A percentile compares a stretch with the other conserved stretches of the same genome.
Evolutionary conservation across 1,139 yeast species (phyloP).

Genomic region (Protomyces arabidopsidicola): DNA sequence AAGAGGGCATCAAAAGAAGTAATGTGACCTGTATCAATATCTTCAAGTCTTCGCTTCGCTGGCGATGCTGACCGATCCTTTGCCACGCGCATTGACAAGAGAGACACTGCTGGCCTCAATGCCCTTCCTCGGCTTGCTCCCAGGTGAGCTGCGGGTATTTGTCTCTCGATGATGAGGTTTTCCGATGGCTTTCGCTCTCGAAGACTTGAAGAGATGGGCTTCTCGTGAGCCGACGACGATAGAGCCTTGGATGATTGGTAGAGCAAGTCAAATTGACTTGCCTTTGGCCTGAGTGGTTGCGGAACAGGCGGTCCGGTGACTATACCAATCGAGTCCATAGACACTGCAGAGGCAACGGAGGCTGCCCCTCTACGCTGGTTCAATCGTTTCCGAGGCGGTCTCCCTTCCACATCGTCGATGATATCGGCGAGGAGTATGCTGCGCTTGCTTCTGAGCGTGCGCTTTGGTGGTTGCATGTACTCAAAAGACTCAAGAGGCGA

Average conservation of each 20-base stretch:
- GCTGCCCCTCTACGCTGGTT: background rate
- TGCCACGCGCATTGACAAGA: background rate
- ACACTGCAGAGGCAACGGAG: background rate
- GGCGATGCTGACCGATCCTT: background rate
- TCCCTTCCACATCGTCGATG: conserved; percentile 14
- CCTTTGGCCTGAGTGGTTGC: background rate
- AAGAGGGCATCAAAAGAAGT: conserved; percentile 14
- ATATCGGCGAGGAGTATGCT: conserved; percentile 17
- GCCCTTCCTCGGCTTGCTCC: background rate
- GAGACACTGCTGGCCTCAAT: background rate
- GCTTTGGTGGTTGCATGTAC: background rate
- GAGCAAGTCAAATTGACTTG: conserved; percentile 5
- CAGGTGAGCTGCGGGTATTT: background rate
- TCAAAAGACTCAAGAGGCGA: background rate
- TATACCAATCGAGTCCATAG: background rate
- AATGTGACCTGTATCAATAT: conserved; percentile 5
- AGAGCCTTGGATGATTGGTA: background rate
- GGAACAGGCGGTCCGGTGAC: background rate
- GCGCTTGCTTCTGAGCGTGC: conserved; percentile 1
- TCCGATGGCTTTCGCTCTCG: background rate
- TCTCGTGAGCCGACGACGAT: background rate
- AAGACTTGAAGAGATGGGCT: too few relatives aligned
- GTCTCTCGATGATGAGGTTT: background rate
- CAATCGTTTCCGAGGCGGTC: conserved; percentile 5
- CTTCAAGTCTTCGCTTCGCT: conserved; percentile 7